Conservation (phyloP, 2,329 filamentous ascomycete species). For the Aspergillus sp. region DNA sequence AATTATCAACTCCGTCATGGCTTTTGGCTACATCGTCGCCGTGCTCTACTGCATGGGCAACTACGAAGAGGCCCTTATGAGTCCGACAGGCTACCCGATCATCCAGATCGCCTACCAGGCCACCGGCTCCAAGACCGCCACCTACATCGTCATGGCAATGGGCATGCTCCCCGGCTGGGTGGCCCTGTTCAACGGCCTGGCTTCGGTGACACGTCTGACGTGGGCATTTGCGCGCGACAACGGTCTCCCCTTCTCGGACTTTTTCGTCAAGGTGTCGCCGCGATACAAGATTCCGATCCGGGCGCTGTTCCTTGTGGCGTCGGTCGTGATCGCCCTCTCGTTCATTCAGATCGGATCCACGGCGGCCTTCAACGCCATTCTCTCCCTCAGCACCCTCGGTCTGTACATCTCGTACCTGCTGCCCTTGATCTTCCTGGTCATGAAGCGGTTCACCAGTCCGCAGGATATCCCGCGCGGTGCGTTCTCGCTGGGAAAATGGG, state of each 20-base stretch:
- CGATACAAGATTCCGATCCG: constrained; percentile 40
- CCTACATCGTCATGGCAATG: constrained; percentile 41
- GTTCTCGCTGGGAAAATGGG: constrained; percentile 27
- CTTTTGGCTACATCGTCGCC: constrained; percentile 42
- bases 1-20: constrained; percentile 44
- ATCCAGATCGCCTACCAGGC: constrained; percentile 50
- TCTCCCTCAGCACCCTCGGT: constrained; percentile 47
- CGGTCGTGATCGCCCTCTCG: background rate
- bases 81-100: constrained; percentile 46
- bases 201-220: constrained; percentile 37
- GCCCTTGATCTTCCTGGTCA: constrained; percentile 32
- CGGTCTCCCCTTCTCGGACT: constrained; percentile 37
- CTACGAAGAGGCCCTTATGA: constrained; percentile 33
- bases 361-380: constrained; percentile 51
- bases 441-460: constrained; percentile 17
- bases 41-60: constrained; percentile 43
- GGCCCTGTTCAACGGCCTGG: constrained; percentile 26
- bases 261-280: constrained; percentile 25
- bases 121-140: constrained; percentile 39
- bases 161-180: constrained; percentile 20
- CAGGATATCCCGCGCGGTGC: constrained; percentile 21
- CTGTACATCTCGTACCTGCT: constrained; percentile 52
- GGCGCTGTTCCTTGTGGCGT: constrained; percentile 25
- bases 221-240: constrained; percentile 45
- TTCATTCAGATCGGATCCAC: constrained; percentile 48